Evolutionary conservation across 768 basidiomycete genomes (phyloP).

Genomic region (Flagelloscypha sp.): DNA sequence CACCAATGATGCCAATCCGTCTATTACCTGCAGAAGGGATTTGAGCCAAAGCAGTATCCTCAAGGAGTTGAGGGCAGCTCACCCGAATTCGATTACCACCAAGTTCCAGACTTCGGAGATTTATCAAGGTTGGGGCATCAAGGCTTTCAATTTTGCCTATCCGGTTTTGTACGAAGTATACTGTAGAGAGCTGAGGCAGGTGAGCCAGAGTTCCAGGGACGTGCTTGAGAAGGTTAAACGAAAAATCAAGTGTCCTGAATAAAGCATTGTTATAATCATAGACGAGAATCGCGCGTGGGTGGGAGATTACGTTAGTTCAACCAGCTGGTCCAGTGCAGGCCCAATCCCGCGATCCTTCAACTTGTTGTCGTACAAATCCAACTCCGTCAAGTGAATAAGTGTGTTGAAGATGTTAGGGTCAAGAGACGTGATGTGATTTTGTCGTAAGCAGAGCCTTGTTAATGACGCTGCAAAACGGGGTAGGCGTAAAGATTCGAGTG

Average conservation of each 20-base stretch:
- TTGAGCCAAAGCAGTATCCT: neutral
- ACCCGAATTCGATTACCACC: slow-evolving; percentile 92
- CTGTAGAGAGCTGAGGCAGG: slow-evolving; percentile 56
- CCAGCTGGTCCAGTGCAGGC: slow-evolving; percentile 51
- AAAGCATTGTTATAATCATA: slow-evolving; percentile 2
- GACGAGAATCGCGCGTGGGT: slow-evolving; percentile 1
- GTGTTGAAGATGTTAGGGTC: slow-evolving; percentile 64
- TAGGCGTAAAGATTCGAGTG: slow-evolving; percentile 59
- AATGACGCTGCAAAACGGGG: slow-evolving; percentile 50
- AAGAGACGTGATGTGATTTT: slow-evolving; percentile 71
- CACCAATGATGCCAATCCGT: slow-evolving; percentile 70
- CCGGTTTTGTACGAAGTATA: slow-evolving; percentile 96
- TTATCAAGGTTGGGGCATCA: slow-evolving; percentile 35
- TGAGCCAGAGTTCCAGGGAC: slow-evolving; percentile 56
- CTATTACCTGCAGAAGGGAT: slow-evolving; percentile 58
- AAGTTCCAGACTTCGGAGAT: slow-evolving; percentile 77
- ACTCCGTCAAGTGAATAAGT: slow-evolving; percentile 68
- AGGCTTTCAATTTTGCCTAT: slow-evolving; percentile 74
- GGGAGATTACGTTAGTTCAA: slow-evolving; percentile 41
- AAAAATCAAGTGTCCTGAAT: slow-evolving; percentile 76
- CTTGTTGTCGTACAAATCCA: slow-evolving; percentile 96
- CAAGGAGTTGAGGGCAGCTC: slow-evolving; percentile 18
- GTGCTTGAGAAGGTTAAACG: slow-evolving; percentile 81
- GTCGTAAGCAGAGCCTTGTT: slow-evolving; percentile 62
- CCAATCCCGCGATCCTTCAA: slow-evolving; percentile 56